Conservation (phyloP, 2,329 filamentous ascomycete genomes). For the Colletotrichum sp. region DNA sequence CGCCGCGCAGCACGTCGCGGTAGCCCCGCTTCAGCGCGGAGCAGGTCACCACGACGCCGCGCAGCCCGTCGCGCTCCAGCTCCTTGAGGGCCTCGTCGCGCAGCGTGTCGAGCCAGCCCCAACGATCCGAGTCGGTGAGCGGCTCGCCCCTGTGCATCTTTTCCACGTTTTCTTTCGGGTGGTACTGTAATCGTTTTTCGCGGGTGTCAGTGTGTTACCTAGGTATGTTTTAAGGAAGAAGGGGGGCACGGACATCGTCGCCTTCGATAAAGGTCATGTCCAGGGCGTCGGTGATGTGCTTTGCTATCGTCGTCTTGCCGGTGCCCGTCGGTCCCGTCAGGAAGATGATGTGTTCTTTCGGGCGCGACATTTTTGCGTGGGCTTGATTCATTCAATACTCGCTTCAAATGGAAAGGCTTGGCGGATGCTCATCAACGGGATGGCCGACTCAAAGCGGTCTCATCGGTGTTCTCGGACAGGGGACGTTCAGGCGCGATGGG, state of each 20-base stretch:
- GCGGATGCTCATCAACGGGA: background rate
- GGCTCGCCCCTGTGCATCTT: constrained; percentile 76
- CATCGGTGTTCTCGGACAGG: background rate
- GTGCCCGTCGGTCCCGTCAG: constrained; percentile 66
- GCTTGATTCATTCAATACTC: background rate
- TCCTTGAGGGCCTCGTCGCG: constrained; percentile 51
- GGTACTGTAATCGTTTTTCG: constrained; percentile 48
- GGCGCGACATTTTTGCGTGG: background rate
- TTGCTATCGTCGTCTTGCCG: constrained; percentile 65
- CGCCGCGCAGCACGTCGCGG: constrained; percentile 69
- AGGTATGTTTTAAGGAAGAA: background rate
- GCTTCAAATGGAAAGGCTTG: background rate
- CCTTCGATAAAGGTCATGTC: constrained; percentile 63
- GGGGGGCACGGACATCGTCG: constrained; percentile 56
- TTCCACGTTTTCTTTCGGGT: constrained; percentile 67
- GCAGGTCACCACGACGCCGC: constrained; percentile 76
- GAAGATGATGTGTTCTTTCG: constrained; percentile 58
- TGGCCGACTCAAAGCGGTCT: background rate
- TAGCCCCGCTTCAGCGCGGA: constrained; percentile 82
- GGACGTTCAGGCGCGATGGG: background rate
- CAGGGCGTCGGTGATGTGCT: constrained; percentile 53
- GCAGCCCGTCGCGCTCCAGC: constrained; percentile 41
- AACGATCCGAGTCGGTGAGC: constrained; percentile 76
- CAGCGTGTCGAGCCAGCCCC: constrained; percentile 75
- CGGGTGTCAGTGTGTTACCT: background rate